A percentile compares a stretch with the other conserved stretches of the same genome.
phyloP scores from a whole-genome alignment of 768 basidiomycete genomes.

The Rhodotorula toruloides region DNA sequence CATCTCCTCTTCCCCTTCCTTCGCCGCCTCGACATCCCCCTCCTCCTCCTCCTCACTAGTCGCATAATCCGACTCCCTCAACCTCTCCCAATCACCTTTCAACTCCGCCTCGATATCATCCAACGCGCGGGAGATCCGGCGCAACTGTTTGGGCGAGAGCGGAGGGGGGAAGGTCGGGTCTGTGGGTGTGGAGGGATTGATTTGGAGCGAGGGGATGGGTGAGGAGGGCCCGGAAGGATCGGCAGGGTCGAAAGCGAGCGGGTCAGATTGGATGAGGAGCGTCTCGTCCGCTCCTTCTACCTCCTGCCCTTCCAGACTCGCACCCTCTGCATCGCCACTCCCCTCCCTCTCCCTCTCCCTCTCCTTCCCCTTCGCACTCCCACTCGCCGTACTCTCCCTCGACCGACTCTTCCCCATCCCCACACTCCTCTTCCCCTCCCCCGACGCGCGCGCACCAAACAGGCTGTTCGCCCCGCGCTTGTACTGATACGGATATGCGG shows the following conservation, averaged over 20 bases:
- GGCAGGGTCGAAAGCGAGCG: too few relatives aligned
- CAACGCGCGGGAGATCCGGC: slow-evolving; percentile 37
- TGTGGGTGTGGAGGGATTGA: not conserved
- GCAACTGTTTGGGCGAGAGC: slow-evolving; percentile 32
- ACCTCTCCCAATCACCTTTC: slow-evolving; percentile 10
- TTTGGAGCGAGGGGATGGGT: too few relatives aligned
- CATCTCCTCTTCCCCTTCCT: not conserved
- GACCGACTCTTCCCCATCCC: slow-evolving; percentile 7
- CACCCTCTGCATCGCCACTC: not conserved
- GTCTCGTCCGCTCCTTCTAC: not conserved
- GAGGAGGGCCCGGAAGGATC: not conserved
- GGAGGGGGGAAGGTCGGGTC: not conserved
- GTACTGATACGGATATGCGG: not conserved
- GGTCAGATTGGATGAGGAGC: too few relatives aligned
- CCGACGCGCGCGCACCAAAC: slow-evolving; percentile 9
- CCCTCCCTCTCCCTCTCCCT: not conserved
- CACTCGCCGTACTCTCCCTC: not conserved
- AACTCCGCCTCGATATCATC: slow-evolving; percentile 36
- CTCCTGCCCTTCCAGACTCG: not conserved
- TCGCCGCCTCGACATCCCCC: not conserved
- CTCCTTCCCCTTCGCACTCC: not conserved
- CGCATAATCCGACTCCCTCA: not conserved
- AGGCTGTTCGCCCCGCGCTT: slow-evolving; percentile 4
- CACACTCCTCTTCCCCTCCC: slow-evolving; percentile 11
- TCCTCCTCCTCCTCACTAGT: not conserved